Percentiles rank a stretch among this genome's conserved stretches.
Evolutionary conservation across 805 yeast species (phyloP).

Genomic region (Yarrowia porcina): DNA sequence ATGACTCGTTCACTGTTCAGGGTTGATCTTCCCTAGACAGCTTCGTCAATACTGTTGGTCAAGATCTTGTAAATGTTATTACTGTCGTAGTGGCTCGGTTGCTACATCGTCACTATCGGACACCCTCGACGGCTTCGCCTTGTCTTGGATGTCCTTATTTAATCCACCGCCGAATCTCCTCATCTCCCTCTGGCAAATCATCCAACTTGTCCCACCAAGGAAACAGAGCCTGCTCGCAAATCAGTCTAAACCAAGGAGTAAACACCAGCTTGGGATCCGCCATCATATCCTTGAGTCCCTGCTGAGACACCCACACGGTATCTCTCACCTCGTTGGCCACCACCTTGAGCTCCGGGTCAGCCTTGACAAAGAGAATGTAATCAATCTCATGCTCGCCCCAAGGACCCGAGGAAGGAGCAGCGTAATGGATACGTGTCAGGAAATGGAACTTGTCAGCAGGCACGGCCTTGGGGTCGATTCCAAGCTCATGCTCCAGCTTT

Average conservation of each 20-base stretch:
- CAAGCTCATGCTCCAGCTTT: slow-evolving; percentile 89
- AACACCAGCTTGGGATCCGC: slow-evolving; percentile 61
- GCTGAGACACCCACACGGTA: slow-evolving; percentile 64
- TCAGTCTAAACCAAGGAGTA: slow-evolving; percentile 98
- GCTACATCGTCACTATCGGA: too few relatives aligned
- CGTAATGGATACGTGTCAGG: slow-evolving; percentile 91
- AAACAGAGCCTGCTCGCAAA: slow-evolving; percentile 85
- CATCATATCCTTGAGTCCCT: slow-evolving; percentile 73
- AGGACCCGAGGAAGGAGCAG: slow-evolving; percentile 68
- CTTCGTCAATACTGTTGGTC: too few relatives aligned
- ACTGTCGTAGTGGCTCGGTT: too few relatives aligned
- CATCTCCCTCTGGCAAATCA: slow-evolving; percentile 33
- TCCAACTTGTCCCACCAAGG: slow-evolving; percentile 88
- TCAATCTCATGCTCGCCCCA: slow-evolving; percentile 99
- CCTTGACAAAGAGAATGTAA: slow-evolving; percentile 75
- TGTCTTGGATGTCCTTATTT: neutral
- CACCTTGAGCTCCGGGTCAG: slow-evolving; percentile 49
- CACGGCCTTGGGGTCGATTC: slow-evolving; percentile 53
- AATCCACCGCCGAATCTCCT: slow-evolving; percentile 21
- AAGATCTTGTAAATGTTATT: too few relatives aligned
- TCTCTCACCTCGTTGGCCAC: slow-evolving; percentile 87
- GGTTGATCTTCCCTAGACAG: too few relatives aligned
- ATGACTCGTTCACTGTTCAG: too few relatives aligned
- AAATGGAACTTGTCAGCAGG: slow-evolving; percentile 71
- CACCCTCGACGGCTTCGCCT: neutral